Conservation (phyloP, 139 green algal species). For the Asterochloris sp. region DNA sequence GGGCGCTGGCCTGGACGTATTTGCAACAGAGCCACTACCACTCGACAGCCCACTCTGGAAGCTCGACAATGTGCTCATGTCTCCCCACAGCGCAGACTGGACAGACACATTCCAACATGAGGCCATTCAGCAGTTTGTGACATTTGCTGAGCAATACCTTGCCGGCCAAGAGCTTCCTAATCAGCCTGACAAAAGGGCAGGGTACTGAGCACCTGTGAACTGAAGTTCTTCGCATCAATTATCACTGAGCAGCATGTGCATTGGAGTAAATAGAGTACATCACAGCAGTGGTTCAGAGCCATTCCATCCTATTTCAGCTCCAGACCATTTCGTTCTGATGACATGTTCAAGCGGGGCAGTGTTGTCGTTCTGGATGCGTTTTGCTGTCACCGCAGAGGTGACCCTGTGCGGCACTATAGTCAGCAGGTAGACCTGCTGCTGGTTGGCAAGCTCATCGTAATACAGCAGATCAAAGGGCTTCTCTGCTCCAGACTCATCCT, state of each 20-base stretch:
- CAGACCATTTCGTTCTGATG: constrained; percentile 4
- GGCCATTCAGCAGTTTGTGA: constrained; percentile 17
- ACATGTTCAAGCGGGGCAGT: constrained; percentile 4
- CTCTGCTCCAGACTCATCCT: background rate
- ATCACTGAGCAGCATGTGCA: no score
- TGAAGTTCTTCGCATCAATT: no score
- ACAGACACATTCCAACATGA: constrained; percentile 46
- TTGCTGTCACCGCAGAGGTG: background rate
- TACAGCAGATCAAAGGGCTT: constrained; percentile 22
- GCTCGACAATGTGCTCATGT: constrained; percentile 75
- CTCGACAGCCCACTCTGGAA: constrained; percentile 59
- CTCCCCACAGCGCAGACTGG: constrained; percentile 65
- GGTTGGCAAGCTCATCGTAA: constrained; percentile 31
- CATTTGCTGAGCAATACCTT: constrained; percentile 9
- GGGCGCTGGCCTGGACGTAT: constrained; percentile 80
- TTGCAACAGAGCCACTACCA: constrained; percentile 70
- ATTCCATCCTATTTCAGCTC: background rate
- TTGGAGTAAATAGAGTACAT: background rate
- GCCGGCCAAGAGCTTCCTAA: constrained; percentile 59
- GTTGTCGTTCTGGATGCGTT: background rate
- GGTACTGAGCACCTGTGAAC: constrained; percentile 46
- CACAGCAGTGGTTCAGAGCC: constrained; percentile 13
- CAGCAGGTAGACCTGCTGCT: constrained; percentile 12
- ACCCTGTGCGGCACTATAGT: background rate
- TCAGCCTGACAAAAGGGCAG: constrained; percentile 59